Conservation (phyloP, 2,329 filamentous ascomycete genomes). For the Aspergillus sclerotialis region DNA sequence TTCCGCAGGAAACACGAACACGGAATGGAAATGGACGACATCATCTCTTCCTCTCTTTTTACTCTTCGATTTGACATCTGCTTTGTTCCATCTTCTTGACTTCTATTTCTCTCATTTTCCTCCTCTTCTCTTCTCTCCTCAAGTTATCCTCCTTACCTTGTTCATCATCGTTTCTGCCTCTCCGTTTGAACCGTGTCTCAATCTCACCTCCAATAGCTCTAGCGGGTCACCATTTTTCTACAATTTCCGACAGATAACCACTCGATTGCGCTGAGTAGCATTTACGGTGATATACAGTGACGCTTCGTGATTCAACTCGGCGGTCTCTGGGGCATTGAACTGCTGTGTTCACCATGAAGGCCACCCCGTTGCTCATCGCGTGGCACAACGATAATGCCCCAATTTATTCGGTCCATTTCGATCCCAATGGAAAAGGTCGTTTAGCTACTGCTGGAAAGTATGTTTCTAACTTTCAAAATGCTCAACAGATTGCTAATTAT, state of each 20-base stretch:
- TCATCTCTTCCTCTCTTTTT: neutral
- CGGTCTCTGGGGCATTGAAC: conserved; percentile 17
- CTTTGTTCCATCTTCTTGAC: too few species aligned
- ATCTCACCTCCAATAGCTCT: neutral
- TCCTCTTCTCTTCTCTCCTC: conserved; percentile 1
- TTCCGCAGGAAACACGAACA: too few species aligned
- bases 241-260: too few species aligned
- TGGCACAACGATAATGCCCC: conserved; percentile 98
- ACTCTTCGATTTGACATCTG: too few species aligned
- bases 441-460: conserved; percentile 83
- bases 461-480: conserved; percentile 16
- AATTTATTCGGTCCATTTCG: conserved; percentile 96
- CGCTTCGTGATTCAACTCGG: neutral
- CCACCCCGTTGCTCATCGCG: conserved; percentile 89
- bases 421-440: conserved; percentile 82
- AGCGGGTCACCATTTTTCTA: neutral
- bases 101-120: too few species aligned
- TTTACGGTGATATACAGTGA: neutral
- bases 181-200: neutral
- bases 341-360: conserved; percentile 65
- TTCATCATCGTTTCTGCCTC: neutral
- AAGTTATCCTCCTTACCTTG: neutral
- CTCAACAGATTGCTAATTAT: conserved; percentile 6
- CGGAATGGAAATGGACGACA: too few species aligned
- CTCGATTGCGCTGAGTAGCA: too few species aligned